Evolutionary conservation across 2,329 filamentous ascomycete species (phyloP), one percentile per base, ranked within the genome.

Genomic region (Fusarium marasasianum): DNA sequence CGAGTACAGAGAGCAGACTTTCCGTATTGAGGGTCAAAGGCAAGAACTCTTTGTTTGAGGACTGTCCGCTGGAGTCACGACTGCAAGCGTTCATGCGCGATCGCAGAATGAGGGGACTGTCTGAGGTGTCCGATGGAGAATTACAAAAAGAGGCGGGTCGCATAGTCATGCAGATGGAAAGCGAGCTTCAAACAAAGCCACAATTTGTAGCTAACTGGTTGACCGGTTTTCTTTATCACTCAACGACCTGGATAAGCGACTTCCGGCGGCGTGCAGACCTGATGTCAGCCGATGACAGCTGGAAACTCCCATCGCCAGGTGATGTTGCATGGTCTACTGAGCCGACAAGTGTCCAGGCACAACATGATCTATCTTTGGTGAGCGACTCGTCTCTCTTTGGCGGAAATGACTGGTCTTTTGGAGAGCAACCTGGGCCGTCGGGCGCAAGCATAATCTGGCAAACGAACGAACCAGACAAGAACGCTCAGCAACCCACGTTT

Each of bases 151-250:
- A 72, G 20, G 72, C 72, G 3, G 60, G 63, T 2, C 37, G 56
- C 7, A 70, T 75, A 20, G 55, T 74, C 6, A 38, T 68, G 3
- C 60, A 57, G 20, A 75, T 73, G 68, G 72, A 74, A n/a, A 71
- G 57, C 6, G 64, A 72, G 8, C 15, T 74, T 6, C 56, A 63
- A 22, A 66, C 68, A 4, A 69, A 71, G 22, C 71, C 72, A 0
- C 57, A 75, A 20, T 75, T 58, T 31, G 69, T 75, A 11, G 72
- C 72, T 1, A 74, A 73, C n/a, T 74, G 72, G 72, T 7, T 74
- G 11, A 51, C 59, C 4, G 69, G 63, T 0, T 53, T 72, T 33
- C 59, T 74, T 1, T 43, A 62, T 24, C 24, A 69, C 11, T 72
- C 72, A 6, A 63, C 51, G 9, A 50, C 38, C 12, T 74, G 72